Conservation (phyloP, 108 stramenopile genomes). For the Cyclotella choctawhatcheeana region DNA sequence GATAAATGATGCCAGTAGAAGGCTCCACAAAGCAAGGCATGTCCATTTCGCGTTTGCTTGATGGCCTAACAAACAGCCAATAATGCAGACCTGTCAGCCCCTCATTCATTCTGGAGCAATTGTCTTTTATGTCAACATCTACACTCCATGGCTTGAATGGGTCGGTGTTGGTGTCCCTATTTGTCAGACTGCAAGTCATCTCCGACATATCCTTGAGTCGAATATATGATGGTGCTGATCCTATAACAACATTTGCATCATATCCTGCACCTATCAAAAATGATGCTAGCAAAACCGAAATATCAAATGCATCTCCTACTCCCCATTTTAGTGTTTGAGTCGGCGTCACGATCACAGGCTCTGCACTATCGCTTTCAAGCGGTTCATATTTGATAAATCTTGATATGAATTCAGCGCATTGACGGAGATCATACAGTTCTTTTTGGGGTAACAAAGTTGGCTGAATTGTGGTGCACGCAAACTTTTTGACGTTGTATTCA, state of each 20-base stretch:
- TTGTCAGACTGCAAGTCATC: background rate
- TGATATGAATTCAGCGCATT: conserved; percentile 62
- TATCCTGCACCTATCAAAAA: conserved; percentile 79
- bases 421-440: conserved; percentile 64
- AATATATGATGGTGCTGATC: conserved; percentile 59
- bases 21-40: conserved; percentile 68
- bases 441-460: conserved; percentile 72
- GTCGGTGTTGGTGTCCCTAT: conserved; percentile 12
- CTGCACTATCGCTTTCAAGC: conserved; percentile 49
- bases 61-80: conserved; percentile 78
- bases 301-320: conserved; percentile 75
- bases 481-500: conserved; percentile 62
- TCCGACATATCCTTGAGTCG: conserved; percentile 35
- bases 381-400: conserved; percentile 80
- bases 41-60: conserved; percentile 46
- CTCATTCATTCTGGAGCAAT: conserved; percentile 28
- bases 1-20: conserved; percentile 67
- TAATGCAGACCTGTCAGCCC: conserved; percentile 60
- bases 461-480: conserved; percentile 72
- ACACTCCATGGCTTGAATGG: background rate
- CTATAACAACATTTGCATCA: conserved; percentile 80
- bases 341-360: conserved; percentile 35
- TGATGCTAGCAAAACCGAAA: conserved; percentile 63
- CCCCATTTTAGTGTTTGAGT: conserved; percentile 63
- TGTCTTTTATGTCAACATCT: conserved; percentile 16